Percentiles rank a stretch among this genome's conserved stretches.
Evolutionary conservation across 148 eudicot genomes (phyloP).

Genomic region (Nyssa sinensis): DNA sequence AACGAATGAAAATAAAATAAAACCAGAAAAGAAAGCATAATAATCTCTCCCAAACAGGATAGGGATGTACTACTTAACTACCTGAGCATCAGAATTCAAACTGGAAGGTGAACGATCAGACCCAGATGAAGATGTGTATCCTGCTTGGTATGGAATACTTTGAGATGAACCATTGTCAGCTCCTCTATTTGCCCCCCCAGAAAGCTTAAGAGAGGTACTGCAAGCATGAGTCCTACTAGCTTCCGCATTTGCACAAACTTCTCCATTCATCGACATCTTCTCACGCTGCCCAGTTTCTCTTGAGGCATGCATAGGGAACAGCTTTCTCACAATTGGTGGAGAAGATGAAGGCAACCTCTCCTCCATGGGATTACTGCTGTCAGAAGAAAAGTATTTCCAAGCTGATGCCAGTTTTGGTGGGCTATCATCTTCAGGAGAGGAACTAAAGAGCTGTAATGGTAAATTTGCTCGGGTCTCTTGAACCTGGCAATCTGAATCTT

Average conservation of each 20-base stretch:
- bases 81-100: conserved; percentile 51
- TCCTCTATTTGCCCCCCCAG: conserved; percentile 24
- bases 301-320: conserved; percentile 40
- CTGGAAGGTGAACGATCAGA: conserved; percentile 58
- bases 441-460: conserved; percentile 62
- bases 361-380: conserved; percentile 67
- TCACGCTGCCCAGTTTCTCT: conserved; percentile 27
- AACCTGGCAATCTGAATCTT: conserved; percentile 58
- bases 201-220: conserved; percentile 40
- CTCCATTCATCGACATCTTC: conserved; percentile 23
- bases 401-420: conserved; percentile 41
- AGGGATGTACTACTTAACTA: conserved; percentile 5
- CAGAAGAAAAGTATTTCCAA: conserved; percentile 66
- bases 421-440: conserved; percentile 60
- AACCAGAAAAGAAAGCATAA: neutral
- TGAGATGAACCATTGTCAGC: conserved; percentile 29
- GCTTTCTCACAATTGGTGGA: conserved; percentile 43
- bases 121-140: conserved; percentile 50
- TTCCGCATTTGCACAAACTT: conserved; percentile 16
- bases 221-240: conserved; percentile 18
- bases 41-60: neutral
- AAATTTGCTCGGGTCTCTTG: conserved; percentile 42
- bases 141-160: conserved; percentile 37
- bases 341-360: conserved; percentile 52
- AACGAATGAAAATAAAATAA: neutral